A percentile compares a stretch with the other conserved stretches of the same genome.
Conservation (phyloP, 2,329 filamentous ascomycete species). For the Myriangium duriaei region DNA sequence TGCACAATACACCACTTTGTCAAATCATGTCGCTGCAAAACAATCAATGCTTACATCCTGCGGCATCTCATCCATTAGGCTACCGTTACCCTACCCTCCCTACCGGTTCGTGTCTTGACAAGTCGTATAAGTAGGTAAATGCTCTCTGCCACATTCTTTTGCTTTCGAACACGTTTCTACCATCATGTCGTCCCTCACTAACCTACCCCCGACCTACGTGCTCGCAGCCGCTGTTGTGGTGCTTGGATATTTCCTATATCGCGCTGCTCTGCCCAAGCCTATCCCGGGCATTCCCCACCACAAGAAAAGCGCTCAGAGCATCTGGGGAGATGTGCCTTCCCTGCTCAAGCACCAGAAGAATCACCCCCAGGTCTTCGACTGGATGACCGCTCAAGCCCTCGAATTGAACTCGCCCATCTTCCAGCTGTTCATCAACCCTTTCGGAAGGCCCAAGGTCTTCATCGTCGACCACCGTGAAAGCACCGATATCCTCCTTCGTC, state of each 20-base stretch:
- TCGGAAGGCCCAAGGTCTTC: constrained; percentile 32
- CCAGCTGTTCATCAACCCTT: constrained; percentile 37
- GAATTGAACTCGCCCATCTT: constrained; percentile 29
- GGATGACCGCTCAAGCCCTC: constrained; percentile 11
- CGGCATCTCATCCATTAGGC: too few species aligned
- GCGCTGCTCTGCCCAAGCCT: constrained; percentile 28
- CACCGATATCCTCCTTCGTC: constrained; percentile 34
- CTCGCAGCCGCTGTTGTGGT: constrained; percentile 1
- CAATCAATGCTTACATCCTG: too few species aligned
- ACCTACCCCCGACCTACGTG: too few species aligned
- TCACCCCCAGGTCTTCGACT: constrained; percentile 4
- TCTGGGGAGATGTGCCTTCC: constrained; percentile 34
- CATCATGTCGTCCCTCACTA: too few species aligned
- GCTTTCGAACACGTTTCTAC: too few species aligned
- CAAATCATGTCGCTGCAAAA: too few species aligned
- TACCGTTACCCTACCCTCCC: too few species aligned
- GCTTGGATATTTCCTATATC: constrained; percentile 13
- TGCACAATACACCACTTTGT: too few species aligned
- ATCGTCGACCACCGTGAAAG: constrained; percentile 32
- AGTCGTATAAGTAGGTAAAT: too few species aligned
- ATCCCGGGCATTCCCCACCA: constrained; percentile 38
- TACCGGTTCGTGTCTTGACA: too few species aligned
- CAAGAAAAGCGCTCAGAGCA: constrained; percentile 19
- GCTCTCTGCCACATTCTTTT: too few species aligned
- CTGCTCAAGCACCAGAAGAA: constrained; percentile 24